A percentile compares a stretch with the other conserved stretches of the same genome.
Conservation (phyloP, 805 yeast species). For the Yarrowia sp. region DNA sequence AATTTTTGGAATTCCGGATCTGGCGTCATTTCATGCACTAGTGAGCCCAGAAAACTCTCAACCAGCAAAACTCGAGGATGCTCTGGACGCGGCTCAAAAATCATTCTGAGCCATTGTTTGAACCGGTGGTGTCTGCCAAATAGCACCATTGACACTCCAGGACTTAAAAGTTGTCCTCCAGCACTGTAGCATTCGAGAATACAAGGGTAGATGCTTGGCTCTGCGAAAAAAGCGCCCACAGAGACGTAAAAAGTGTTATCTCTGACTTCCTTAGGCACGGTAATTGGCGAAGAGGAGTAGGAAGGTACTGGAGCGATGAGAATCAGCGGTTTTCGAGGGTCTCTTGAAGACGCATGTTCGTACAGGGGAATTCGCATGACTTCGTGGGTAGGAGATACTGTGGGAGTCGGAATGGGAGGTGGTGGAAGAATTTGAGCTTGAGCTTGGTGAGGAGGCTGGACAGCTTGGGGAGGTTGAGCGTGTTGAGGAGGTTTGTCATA, state of each 20-base stretch:
- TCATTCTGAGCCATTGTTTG: background rate
- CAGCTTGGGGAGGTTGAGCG: too few relatives aligned
- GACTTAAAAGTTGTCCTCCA: background rate
- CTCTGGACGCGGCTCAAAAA: background rate
- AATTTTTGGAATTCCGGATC: background rate
- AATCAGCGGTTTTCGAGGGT: background rate
- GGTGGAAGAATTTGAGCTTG: too few relatives aligned
- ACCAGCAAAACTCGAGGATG: background rate
- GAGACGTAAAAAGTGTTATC: background rate
- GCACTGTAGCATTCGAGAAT: background rate
- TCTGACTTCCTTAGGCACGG: background rate
- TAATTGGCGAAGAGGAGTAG: too few relatives aligned
- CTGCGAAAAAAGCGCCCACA: background rate
- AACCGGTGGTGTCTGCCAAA: background rate
- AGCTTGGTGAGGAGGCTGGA: too few relatives aligned
- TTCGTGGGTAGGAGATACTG: too few relatives aligned
- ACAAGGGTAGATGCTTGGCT: background rate
- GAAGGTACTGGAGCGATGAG: background rate
- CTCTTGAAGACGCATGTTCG: too few relatives aligned
- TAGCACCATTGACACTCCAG: background rate
- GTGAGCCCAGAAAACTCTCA: background rate
- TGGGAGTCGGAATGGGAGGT: too few relatives aligned
- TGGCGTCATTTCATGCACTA: background rate
- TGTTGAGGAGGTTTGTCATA: too few relatives aligned
- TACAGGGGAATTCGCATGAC: too few relatives aligned